A percentile compares a stretch with the other conserved stretches of the same genome.
Conservation (phyloP, 257 asterid species). For the Euphrasia confusa region DNA sequence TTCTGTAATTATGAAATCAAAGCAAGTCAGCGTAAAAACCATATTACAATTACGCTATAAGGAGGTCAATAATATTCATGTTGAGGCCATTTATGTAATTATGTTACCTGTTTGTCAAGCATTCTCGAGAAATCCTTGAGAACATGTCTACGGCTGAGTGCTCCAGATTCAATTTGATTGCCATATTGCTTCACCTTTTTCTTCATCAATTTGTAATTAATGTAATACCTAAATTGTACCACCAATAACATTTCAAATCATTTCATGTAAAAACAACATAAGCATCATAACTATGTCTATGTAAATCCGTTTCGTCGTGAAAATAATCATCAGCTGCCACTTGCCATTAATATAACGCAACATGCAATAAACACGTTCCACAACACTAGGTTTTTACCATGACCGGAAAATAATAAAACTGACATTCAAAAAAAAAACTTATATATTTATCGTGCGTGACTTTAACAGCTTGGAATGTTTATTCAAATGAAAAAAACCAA, state of each 20-base stretch:
- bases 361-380: background rate
- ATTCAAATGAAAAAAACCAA: background rate
- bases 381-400: background rate
- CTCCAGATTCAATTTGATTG: conserved; percentile 64
- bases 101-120: conserved; percentile 82
- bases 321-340: background rate
- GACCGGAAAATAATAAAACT: conserved; percentile 3
- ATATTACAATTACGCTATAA: background rate
- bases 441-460: background rate
- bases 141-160: conserved; percentile 62
- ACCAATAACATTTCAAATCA: conserved; percentile 23
- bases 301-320: background rate
- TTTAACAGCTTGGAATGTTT: background rate
- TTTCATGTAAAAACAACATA: background rate
- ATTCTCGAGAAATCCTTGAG: conserved; percentile 93
- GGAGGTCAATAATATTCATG: background rate
- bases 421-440: background rate
- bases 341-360: background rate
- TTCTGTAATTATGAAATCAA: conserved; percentile 6
- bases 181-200: conserved; percentile 75
- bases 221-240: conserved; percentile 56
- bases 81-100: conserved; percentile 14
- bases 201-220: conserved; percentile 97
- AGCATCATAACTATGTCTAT: background rate
- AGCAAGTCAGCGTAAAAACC: background rate